Evolutionary conservation across 805 yeast genomes (phyloP), one percentile per base, ranked within the genome.

Genomic region (Teunomyces aglyptinius): DNA sequence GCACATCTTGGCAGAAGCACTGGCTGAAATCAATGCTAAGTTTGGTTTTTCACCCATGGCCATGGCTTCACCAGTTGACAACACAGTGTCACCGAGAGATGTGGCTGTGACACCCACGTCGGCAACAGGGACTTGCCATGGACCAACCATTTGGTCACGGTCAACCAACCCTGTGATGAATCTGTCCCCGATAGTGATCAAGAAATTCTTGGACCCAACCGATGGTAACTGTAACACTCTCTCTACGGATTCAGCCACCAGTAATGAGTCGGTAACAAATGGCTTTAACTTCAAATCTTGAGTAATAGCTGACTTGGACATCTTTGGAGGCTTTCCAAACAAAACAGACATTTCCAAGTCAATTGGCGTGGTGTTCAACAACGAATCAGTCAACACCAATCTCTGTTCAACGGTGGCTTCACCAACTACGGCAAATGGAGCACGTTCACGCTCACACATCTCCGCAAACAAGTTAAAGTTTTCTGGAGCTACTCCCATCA

Each of bases 101-200:
- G 97, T 85, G 49, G 86, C 86, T 19, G 98, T 91, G 45, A 94
- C 97, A 71, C 96, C 98, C 46, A 91, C 97, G 64, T 94, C 98
- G 13, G 98, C 94, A 27, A 94, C 98, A 41, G 99, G 99, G 7
- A 87, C 94, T 76, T 94, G 99, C 98, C 98, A 94, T 63, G 98
- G 98, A 33, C 99, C 99, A 49, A 94, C 98, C 84, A 91, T 84
- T 73, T 94, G 99, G 67, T 94, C 99, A 65, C 99, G 84, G 60
- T 95, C 98, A 51, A 94, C 85, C 57, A 94, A 78, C 46, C 99
- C 99, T 24, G 98, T 92, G 51, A 94, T 94, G n/a, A 95, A 79
- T 71, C 99, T 85, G 70, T 94, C 99, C 68, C 97, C 99, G 63
- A 94, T 94, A n/a, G 98, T 94, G 63, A 94, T 87, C 61, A 94